These are phyloP conservation scores for Gloeostereum incarnatum DNA, from an alignment of 768 basidiomycete genomes.

Conservation along the genomic window DNA sequence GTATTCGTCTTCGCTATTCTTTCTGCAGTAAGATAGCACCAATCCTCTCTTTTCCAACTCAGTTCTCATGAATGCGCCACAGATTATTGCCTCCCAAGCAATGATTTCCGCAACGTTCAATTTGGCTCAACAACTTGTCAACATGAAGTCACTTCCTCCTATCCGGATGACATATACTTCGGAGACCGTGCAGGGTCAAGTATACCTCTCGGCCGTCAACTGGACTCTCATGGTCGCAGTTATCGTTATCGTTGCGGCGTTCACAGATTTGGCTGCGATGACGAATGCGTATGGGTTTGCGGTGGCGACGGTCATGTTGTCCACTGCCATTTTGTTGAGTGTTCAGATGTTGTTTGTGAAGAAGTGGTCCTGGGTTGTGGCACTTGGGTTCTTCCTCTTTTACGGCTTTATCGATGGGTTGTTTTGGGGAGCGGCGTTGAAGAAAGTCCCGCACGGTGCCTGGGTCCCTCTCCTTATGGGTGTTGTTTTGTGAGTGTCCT, in stretches of 20 bases:
- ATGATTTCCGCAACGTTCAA: constrained; percentile 64
- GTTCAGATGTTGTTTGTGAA: constrained; percentile 54
- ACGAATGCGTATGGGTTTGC: constrained; percentile 59
- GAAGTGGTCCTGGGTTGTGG: constrained; percentile 29
- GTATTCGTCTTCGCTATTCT: constrained; percentile 55
- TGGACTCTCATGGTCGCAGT: constrained; percentile 46
- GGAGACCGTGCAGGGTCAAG: constrained; percentile 49
- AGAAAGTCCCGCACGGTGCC: constrained; percentile 54
- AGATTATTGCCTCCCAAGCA: constrained; percentile 58
- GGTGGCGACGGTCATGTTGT: constrained; percentile 58
- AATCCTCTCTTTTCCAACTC: not conserved
- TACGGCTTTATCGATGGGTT: constrained; percentile 64
- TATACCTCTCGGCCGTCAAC: constrained; percentile 59
- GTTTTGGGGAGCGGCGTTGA: constrained; percentile 58
- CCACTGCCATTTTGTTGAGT: constrained; percentile 45
- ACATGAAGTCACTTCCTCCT: constrained; percentile 47
- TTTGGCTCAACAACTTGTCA: constrained; percentile 56
- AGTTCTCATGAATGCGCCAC: not conserved
- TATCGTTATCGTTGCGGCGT: constrained; percentile 46
- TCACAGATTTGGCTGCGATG: constrained; percentile 41
- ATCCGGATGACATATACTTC: constrained; percentile 55
- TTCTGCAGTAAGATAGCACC: constrained; percentile 38
- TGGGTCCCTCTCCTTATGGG: constrained; percentile 63
- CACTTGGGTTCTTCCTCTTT: constrained; percentile 35
- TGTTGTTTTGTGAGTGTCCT: constrained; percentile 29